Evolutionary conservation across 2,329 filamentous ascomycete genomes (phyloP).

Genomic region (Aspergillus quadricinctus): DNA sequence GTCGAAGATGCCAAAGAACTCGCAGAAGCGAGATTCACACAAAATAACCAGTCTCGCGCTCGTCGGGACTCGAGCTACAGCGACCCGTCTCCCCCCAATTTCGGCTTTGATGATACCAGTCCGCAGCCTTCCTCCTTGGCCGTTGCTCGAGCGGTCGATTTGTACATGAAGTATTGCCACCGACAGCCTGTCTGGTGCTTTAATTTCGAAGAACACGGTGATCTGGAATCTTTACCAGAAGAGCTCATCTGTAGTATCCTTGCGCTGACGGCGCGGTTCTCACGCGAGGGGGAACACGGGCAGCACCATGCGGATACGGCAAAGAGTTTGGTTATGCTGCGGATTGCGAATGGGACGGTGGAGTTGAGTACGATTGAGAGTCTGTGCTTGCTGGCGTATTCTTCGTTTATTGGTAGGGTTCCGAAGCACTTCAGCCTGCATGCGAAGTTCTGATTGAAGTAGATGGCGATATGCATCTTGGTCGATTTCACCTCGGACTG

Average conservation of each 20-base stretch:
- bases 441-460: constrained; percentile 3
- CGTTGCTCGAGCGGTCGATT: constrained; percentile 24
- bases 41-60: constrained; percentile 10
- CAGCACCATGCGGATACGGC: constrained; percentile 38
- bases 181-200: constrained; percentile 38
- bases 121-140: constrained; percentile 17
- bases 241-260: constrained; percentile 33
- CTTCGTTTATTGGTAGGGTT: constrained; percentile 46
- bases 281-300: constrained; percentile 22
- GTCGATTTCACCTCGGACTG: constrained; percentile 49
- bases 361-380: constrained; percentile 49
- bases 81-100: constrained; percentile 17
- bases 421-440: too few relatives aligned
- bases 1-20: constrained; percentile 8
- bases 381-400: constrained; percentile 48
- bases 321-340: constrained; percentile 41
- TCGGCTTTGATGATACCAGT: constrained; percentile 23
- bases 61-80: constrained; percentile 17
- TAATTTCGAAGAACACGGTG: constrained; percentile 28
- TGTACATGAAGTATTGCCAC: constrained; percentile 36
- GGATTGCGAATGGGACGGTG: constrained; percentile 49
- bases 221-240: constrained; percentile 24
- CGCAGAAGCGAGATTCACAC: constrained; percentile 13
- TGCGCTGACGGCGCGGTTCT: constrained; percentile 30
- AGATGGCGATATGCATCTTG: constrained; percentile 49